Evolutionary conservation across 805 yeast genomes (phyloP).

Genomic region (Yamadazyma insecticola): DNA sequence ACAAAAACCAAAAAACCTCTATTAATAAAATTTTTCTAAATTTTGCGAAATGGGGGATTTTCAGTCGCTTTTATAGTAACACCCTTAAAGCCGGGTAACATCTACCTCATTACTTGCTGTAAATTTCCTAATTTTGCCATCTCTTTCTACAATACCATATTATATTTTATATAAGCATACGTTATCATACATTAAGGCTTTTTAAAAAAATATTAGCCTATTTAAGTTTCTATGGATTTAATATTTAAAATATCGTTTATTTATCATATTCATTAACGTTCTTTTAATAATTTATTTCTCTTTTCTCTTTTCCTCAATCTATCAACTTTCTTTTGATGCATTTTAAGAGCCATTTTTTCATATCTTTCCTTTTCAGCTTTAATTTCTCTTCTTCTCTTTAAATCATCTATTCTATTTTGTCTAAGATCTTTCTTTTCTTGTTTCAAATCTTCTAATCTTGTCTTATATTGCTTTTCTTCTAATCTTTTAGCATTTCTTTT

Average conservation of each 20-base stretch:
- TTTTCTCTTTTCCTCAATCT: slow-evolving; percentile 87
- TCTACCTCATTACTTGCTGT: slow-evolving; percentile 1
- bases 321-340: slow-evolving; percentile 90
- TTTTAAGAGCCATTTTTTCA: slow-evolving; percentile 73
- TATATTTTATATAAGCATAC: too few relatives aligned
- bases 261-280: slow-evolving; percentile 48
- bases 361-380: slow-evolving; percentile 88
- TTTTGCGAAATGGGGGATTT: slow-evolving; percentile 10
- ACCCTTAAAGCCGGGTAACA: slow-evolving; percentile 16
- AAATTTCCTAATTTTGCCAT: too few relatives aligned
- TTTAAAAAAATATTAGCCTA: not conserved
- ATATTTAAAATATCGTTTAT: not conserved
- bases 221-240: too few relatives aligned
- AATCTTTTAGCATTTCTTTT: slow-evolving; percentile 61
- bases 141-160: too few relatives aligned
- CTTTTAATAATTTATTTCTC: slow-evolving; percentile 89
- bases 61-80: slow-evolving; percentile 14
- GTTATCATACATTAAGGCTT: too few relatives aligned
- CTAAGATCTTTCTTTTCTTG: slow-evolving; percentile 68
- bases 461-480: slow-evolving; percentile 63
- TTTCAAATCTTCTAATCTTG: slow-evolving; percentile 65
- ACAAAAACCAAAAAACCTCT: too few relatives aligned
- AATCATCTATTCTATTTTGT: slow-evolving; percentile 46
- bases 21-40: too few relatives aligned
- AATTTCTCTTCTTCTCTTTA: slow-evolving; percentile 71